These are phyloP conservation scores for Aspergillus sp. DNA, from an alignment of 2,329 filamentous ascomycete genomes.

Conservation along the genomic window DNA sequence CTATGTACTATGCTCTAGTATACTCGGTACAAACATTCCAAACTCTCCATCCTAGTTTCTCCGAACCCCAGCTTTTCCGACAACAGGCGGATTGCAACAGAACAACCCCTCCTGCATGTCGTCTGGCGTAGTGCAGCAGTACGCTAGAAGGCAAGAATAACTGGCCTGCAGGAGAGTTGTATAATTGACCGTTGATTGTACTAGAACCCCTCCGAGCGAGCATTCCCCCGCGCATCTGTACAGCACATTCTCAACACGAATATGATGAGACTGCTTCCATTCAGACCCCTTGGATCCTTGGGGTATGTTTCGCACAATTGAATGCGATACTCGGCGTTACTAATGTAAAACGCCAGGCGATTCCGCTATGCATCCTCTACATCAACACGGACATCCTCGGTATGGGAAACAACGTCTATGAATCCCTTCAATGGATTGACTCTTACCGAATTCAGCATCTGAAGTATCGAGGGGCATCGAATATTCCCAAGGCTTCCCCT, in stretches of 20 bases:
- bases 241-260: neutral
- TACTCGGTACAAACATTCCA: too few relatives aligned
- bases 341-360: neutral
- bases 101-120: too few relatives aligned
- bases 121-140: too few relatives aligned
- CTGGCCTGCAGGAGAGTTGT: too few relatives aligned
- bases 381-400: neutral
- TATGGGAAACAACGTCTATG: neutral
- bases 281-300: neutral
- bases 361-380: neutral
- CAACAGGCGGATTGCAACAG: too few relatives aligned
- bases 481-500: neutral
- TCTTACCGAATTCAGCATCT: neutral
- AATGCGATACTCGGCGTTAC: neutral
- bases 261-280: neutral
- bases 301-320: neutral
- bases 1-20: too few relatives aligned
- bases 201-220: too few relatives aligned
- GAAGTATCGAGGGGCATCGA: neutral
- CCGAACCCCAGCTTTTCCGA: too few relatives aligned
- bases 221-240: neutral
- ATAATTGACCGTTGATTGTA: too few relatives aligned
- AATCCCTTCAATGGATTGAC: neutral
- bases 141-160: too few relatives aligned
- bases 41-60: too few relatives aligned